These are phyloP conservation scores for Phytopythium helicoides DNA, from an alignment of 352 stramenopile species.

Conservation along the genomic window DNA sequence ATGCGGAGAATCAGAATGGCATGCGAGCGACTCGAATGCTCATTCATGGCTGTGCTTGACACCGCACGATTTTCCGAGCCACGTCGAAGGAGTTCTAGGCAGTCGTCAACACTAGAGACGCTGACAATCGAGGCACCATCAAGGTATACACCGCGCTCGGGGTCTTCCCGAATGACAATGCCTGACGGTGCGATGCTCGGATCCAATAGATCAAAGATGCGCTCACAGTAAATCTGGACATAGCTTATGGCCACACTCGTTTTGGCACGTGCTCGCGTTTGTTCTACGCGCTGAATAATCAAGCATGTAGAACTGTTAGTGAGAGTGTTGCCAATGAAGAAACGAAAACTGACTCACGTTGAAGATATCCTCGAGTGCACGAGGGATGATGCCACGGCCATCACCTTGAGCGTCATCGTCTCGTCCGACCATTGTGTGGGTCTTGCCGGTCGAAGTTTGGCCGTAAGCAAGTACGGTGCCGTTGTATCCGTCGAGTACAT, in stretches of 20 bases:
- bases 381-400: slow-evolving; percentile 54
- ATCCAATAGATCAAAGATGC: slow-evolving; percentile 67
- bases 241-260: slow-evolving; percentile 65
- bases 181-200: slow-evolving; percentile 32
- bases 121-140: slow-evolving; percentile 45
- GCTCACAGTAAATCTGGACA: slow-evolving; percentile 82
- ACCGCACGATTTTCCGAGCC: slow-evolving; percentile 74
- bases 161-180: slow-evolving; percentile 64
- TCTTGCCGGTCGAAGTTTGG: slow-evolving; percentile 67
- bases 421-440: slow-evolving; percentile 63
- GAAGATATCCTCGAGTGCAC: slow-evolving; percentile 63
- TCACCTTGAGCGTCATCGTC: slow-evolving; percentile 30
- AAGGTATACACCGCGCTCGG: slow-evolving; percentile 62
- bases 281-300: slow-evolving; percentile 15
- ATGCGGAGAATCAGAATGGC: slow-evolving; percentile 84
- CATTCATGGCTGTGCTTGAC: slow-evolving; percentile 87
- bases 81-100: slow-evolving; percentile 34
- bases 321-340: neutral
- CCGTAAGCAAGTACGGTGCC: slow-evolving; percentile 70
- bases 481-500: slow-evolving; percentile 66
- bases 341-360: slow-evolving; percentile 10
- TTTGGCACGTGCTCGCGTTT: slow-evolving; percentile 21
- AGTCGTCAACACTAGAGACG: slow-evolving; percentile 44
- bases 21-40: slow-evolving; percentile 81
- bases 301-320: neutral